Evolutionary conservation across 768 basidiomycete species (phyloP), one percentile per base, ranked within the genome.

Genomic region (Wakefieldia striispora): DNA sequence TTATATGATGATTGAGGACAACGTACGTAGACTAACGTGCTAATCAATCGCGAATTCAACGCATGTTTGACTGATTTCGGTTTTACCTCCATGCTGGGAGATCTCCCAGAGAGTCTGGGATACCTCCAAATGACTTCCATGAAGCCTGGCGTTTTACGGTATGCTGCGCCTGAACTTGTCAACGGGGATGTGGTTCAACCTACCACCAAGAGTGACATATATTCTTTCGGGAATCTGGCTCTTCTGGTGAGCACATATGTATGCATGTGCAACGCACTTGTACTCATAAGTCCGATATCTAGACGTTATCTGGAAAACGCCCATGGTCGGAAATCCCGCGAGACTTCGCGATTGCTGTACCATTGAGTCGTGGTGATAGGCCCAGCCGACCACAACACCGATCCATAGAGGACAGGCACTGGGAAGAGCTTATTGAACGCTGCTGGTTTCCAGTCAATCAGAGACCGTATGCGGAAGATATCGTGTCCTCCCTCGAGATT

Each of bases 31-130:
- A 52, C 31, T 2, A 56, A 58, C 27, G 40, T 58, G 40, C 46
- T 57, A 34, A 20, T 53, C 13, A 43, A 51, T 13, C 43, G 21
- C 11, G 21, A 46, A 4, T 48, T 67, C 27, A 68, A 67, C 23
- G 75, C 70, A 4, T 63, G 67, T 17, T 57, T 78, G 7, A 70
- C 71, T 49, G 77, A 76, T 50, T 77, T 77, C 47, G 76, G 76
- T 3, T 17, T 60, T 42, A 63, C 66, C 17, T 72, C 73, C 2
- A 4, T 50, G 21, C 16, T 50, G 26, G 48, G 43, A 29, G 33
- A 45, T 11, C 40, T 41, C 11, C 50, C 44, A 20, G 50, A 51
- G 10, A 39, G n/a, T 3, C 20, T 45, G n/a, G n/a, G 23, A 1
- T 45, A 41, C 26, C 50, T 51, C 19, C 31, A 45, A 26, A 45